Evolutionary conservation across 164 flowering plant species (phyloP).

Genomic region (Vitis amurensis): DNA sequence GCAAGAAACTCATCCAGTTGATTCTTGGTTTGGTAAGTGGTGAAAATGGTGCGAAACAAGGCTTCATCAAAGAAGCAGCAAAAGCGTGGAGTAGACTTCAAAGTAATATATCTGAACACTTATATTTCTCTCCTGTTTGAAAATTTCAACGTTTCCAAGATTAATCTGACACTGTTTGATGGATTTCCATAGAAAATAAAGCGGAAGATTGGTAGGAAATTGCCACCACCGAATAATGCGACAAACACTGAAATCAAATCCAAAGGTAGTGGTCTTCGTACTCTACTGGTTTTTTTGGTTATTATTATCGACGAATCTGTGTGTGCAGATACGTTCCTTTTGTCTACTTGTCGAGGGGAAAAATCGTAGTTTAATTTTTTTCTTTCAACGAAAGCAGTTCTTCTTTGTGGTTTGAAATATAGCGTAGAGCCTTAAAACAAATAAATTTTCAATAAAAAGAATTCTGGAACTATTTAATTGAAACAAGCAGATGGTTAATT

Average conservation of each 20-base stretch:
- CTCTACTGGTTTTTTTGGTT: neutral
- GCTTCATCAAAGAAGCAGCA: conserved; percentile 40
- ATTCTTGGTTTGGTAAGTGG: no score
- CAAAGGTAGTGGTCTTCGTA: conserved; percentile 47
- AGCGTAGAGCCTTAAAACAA: no score
- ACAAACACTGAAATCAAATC: conserved; percentile 82
- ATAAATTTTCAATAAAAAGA: no score
- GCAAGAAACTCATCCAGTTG: no score
- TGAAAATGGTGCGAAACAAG: conserved; percentile 30
- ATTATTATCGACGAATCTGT: neutral
- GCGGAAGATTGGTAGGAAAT: conserved; percentile 83
- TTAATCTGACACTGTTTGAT: neutral
- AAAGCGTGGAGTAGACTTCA: conserved; percentile 64
- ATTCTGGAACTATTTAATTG: no score
- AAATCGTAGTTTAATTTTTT: no score
- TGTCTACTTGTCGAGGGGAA: no score
- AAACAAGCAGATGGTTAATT: no score
- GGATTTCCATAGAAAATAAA: conserved; percentile 62
- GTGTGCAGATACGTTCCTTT: neutral
- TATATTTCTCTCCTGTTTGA: neutral
- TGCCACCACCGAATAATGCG: conserved; percentile 85
- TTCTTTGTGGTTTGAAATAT: no score
- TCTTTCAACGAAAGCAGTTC: no score
- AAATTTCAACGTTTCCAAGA: neutral
- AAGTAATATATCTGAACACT: conserved; percentile 31